phyloP scores from a whole-genome alignment of 345 rosid genomes.

The Garcia nutans region DNA sequence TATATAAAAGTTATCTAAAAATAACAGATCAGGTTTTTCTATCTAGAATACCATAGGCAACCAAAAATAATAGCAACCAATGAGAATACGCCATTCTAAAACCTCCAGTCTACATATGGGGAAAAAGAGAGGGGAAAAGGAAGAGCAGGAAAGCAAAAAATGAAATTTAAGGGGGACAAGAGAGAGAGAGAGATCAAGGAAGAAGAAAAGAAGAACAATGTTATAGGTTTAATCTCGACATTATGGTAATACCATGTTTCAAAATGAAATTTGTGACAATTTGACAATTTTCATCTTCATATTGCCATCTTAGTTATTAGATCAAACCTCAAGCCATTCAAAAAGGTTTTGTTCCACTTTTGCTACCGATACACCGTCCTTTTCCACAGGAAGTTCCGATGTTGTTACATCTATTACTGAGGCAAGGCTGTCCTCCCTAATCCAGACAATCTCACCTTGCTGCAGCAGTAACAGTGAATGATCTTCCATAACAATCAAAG shows the following conservation, averaged over 20 bases:
- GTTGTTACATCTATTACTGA: conserved; percentile 81
- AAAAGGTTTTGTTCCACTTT: conserved; percentile 89
- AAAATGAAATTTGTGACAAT: not conserved
- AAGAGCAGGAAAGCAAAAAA: not conserved
- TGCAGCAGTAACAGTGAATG: conserved; percentile 89
- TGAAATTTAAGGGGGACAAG: not conserved
- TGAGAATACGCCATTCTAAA: too few relatives aligned
- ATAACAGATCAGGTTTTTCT: not conserved
- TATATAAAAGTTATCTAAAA: not conserved
- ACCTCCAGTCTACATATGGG: too few relatives aligned
- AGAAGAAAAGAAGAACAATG: not conserved
- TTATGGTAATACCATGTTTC: not conserved
- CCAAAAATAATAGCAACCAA: not conserved
- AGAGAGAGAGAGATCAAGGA: not conserved
- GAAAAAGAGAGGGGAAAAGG: not conserved
- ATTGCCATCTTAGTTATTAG: conserved; percentile 2
- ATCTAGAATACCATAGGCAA: not conserved
- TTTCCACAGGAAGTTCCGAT: conserved; percentile 86
- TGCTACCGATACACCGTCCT: conserved; percentile 86
- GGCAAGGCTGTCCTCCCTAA: conserved; percentile 93
- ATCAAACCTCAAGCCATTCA: conserved; percentile 93
- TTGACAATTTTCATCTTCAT: not conserved
- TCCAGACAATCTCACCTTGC: conserved; percentile 94
- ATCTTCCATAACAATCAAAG: conserved; percentile 97
- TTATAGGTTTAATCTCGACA: not conserved